Evolutionary conservation across 2,329 filamentous ascomycete species (phyloP), one percentile per base, ranked within the genome.

Genomic region (Phyllosticta citrichinensis): DNA sequence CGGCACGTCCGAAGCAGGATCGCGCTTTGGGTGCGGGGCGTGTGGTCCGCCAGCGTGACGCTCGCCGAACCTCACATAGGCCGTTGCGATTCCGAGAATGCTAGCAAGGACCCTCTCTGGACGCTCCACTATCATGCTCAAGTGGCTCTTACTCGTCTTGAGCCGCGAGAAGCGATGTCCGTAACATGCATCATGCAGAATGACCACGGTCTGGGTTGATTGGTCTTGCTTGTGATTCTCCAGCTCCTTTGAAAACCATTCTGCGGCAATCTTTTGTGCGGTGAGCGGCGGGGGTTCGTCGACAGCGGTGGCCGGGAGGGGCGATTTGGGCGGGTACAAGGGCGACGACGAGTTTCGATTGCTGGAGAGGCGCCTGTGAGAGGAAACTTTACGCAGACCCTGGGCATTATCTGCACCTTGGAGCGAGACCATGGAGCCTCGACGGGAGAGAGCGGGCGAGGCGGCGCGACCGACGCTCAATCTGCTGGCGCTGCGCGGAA

Each of bases 141-240:
- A 80, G 17, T 83, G 82, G 53, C 78, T 81, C 68, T 87, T 87
- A 22, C 85, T 87, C 0, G 91, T 87, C 67, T 88, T 87, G 3
- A 91, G 91, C 53, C 94, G 83, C 11, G 92, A 90, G 73, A 86
- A 99, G 22, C 91, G 87, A 75, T 99, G 94, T 24, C 93, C 92
- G 71, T 97, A 99, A 74, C 93, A 96, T 58, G 88, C 87, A 76
- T 99, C 94, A 68, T 97, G 91, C 1, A 99, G 77, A 30, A 99
- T 82, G 55, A 97, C 91, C 4, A 95, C 76, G 0, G 91, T 91
- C 63, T 91, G 79, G 2, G 81, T 72, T 6, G 70, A 65, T 11
- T 68, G 67, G 10, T 68, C 68, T n/a, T 68, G 63, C 2, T 70
- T 72, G 67, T 90, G 86, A 6, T 80, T 73, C 50, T 58, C 79